These are phyloP conservation scores for Candida neerlandica DNA, from an alignment of 1,139 yeast species.

Conservation along the genomic window DNA sequence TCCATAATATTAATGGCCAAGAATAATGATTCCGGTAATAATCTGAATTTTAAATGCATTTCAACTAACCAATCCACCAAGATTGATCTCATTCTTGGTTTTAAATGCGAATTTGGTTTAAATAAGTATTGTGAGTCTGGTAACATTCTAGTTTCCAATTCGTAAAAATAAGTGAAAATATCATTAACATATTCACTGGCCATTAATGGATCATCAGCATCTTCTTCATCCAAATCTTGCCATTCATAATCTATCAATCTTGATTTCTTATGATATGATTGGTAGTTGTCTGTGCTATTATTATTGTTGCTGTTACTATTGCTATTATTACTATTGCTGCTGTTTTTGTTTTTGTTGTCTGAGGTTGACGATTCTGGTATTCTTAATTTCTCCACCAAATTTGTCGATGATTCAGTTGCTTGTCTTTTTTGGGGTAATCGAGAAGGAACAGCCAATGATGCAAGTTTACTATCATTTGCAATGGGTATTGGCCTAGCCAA, in stretches of 20 bases:
- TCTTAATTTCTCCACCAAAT: conserved; percentile 46
- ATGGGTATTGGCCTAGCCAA: conserved; percentile 9
- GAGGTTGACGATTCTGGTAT: conserved; percentile 12
- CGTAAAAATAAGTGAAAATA: conserved; percentile 78
- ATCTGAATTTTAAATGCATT: conserved; percentile 82
- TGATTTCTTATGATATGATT: conserved; percentile 30
- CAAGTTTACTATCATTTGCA: conserved; percentile 8
- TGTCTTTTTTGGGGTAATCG: conserved; percentile 58
- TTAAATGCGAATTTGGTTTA: conserved; percentile 67
- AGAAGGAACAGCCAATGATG: conserved; percentile 28
- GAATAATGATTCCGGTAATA: conserved; percentile 88
- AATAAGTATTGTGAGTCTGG: conserved; percentile 77
- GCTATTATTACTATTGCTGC: too few relatives aligned
- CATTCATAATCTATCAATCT: conserved; percentile 58
- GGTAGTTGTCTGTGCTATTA: conserved; percentile 2
- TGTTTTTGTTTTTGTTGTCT: not conserved
- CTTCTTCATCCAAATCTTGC: conserved; percentile 94
- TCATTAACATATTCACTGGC: conserved; percentile 91
- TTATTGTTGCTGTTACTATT: too few relatives aligned
- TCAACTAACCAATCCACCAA: conserved; percentile 95
- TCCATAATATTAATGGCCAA: conserved; percentile 90
- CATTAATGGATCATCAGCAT: conserved; percentile 90
- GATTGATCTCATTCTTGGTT: conserved; percentile 86
- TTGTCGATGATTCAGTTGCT: conserved; percentile 57
- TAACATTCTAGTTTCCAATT: conserved; percentile 71